Evolutionary conservation across 2,329 filamentous ascomycete species (phyloP).

Genomic region (Botrytis cinerea): DNA sequence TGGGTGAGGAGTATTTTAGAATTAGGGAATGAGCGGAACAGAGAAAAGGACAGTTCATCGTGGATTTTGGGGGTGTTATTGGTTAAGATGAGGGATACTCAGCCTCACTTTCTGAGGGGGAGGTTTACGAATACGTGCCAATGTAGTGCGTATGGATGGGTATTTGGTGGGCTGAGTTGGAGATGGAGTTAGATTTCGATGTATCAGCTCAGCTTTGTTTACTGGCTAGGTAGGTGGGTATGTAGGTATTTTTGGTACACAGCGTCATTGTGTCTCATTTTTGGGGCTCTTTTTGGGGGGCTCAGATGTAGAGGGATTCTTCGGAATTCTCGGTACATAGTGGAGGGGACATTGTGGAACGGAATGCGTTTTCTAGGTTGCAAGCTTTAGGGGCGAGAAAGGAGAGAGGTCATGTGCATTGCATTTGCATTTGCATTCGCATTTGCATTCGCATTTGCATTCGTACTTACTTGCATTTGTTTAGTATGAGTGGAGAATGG

Average conservation of each 20-base stretch:
- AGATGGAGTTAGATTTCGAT: neutral
- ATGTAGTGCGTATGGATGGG: neutral
- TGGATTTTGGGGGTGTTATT: neutral
- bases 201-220: neutral
- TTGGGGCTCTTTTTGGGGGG: neutral
- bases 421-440: neutral
- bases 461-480: neutral
- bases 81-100: neutral
- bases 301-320: neutral
- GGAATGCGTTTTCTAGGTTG: neutral
- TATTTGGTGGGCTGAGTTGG: neutral
- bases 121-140: neutral
- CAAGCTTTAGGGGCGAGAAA: neutral
- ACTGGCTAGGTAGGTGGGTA: neutral
- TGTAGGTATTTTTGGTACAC: neutral
- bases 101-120: neutral
- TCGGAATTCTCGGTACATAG: neutral
- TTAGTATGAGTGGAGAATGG: neutral
- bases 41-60: neutral
- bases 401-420: neutral
- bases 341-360: neutral
- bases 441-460: neutral
- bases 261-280: slow-evolving; percentile 3
- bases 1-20: neutral
- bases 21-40: neutral